A percentile compares a stretch with the other conserved stretches of the same genome.
Conservation (phyloP, 768 basidiomycete genomes). For the Chalciporus pseudorubinellus region DNA sequence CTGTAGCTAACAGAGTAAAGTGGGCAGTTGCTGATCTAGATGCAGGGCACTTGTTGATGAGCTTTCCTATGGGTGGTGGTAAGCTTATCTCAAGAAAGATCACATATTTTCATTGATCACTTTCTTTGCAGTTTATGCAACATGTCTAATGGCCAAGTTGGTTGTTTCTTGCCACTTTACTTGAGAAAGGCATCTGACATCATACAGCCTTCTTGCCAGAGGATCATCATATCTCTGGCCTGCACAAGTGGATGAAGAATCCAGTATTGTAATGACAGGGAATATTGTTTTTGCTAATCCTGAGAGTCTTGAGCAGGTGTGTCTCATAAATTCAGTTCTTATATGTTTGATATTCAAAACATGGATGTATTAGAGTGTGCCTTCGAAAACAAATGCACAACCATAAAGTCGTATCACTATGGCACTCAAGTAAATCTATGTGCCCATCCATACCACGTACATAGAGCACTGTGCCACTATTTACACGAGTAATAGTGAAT, state of each 20-base stretch:
- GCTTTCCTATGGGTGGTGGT: conserved; percentile 26
- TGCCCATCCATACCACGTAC: too few relatives aligned
- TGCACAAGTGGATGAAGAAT: not conserved
- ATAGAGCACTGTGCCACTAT: too few relatives aligned
- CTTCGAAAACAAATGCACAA: not conserved
- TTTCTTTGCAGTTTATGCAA: conserved; percentile 22
- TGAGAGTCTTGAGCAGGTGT: conserved; percentile 1
- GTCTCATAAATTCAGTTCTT: not conserved
- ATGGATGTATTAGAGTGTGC: not conserved
- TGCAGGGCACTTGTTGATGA: conserved; percentile 18
- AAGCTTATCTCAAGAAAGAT: not conserved
- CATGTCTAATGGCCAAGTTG: conserved; percentile 30
- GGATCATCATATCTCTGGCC: conserved; percentile 28
- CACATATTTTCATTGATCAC: not conserved
- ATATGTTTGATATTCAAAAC: not conserved
- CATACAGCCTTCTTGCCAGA: conserved; percentile 25
- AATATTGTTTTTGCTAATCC: conserved; percentile 8
- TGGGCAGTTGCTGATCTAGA: conserved; percentile 21
- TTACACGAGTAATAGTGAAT: too few relatives aligned
- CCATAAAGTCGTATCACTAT: not conserved
- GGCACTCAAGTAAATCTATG: too few relatives aligned
- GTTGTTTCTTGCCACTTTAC: not conserved
- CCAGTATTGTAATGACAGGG: not conserved
- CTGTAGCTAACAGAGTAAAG: conserved; percentile 4
- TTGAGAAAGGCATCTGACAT: not conserved